A percentile compares a stretch with the other conserved stretches of the same genome.
These are phyloP conservation scores for Piper longum DNA, from an alignment of 164 flowering plant genomes.

Conservation along the genomic window DNA sequence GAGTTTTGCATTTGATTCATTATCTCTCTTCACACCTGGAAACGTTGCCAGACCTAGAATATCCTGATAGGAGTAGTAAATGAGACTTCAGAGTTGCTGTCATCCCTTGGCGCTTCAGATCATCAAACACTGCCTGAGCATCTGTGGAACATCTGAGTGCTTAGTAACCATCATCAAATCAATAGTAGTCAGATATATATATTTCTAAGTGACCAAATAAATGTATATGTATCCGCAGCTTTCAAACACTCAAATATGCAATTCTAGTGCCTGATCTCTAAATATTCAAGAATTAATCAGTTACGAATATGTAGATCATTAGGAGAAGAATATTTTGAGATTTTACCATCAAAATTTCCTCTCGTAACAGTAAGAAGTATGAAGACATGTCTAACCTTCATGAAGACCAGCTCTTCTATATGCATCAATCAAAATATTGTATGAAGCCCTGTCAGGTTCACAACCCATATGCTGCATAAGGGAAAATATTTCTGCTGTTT, in stretches of 20 bases:
- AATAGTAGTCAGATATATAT: no score
- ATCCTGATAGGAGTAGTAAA: constrained; percentile 70
- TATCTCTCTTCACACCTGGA: constrained; percentile 63
- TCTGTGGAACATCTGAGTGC: constrained; percentile 18
- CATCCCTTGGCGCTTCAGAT: constrained; percentile 55
- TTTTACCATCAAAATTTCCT: neutral
- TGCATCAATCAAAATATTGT: constrained; percentile 90
- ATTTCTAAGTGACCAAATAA: no score
- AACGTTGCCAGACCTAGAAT: constrained; percentile 44
- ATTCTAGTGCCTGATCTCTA: no score
- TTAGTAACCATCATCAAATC: no score
- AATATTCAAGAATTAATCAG: no score
- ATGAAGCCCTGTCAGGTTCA: constrained; percentile 93
- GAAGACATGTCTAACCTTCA: constrained; percentile 25
- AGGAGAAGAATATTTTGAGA: neutral
- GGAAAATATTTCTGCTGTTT: constrained; percentile 68
- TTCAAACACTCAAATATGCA: no score
- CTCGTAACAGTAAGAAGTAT: neutral
- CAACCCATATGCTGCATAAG: constrained; percentile 95
- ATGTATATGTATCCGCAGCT: no score
- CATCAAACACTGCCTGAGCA: constrained; percentile 56
- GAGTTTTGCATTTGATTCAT: constrained; percentile 52
- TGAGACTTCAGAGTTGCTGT: constrained; percentile 87
- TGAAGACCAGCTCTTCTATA: constrained; percentile 86
- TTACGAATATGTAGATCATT: no score